Base-by-base conservation (phyloP, 1,284 basidiomycete genomes). In the Puccinia brachypodii region DNA sequence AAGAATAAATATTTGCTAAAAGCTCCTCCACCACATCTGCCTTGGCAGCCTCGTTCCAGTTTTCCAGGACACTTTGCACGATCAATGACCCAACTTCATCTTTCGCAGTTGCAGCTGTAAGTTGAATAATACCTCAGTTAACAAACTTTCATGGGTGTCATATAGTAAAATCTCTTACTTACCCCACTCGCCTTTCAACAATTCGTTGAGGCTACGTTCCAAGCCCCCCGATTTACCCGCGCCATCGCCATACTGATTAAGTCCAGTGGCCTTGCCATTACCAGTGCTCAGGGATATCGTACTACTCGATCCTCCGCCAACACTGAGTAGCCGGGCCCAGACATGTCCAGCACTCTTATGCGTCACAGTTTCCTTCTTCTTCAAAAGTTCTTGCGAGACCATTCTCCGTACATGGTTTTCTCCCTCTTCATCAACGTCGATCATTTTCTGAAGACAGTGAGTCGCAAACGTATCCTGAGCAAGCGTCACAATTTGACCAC, bases 261-360 rank as follows among this genome's bases (percentile, higher is more conserved):
- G 53, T 28, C 79, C 79, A 9, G 44, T 62, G 33, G 56, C 56
- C 62, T 82, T 82, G 3, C 75, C 74, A 25, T 58, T 56, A 31
- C 62, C 64, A 14, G 62, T 69, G 31, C 68, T 81, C 31, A 81
- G 38, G 33, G 75, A 76, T 47, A 76, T 64, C 25, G 75, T 76
- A 25, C 71, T 68, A 22, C 79, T 81, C 16, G 79, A 81, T 31
- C 69, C 60, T 0, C 79, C 79, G 19, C 80, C 80, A 60, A 76
- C 66, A 60, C 80, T 82, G 2, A 82, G 58, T 3, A 82, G 62
- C 58, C 80, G 42, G 16, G 80, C 80, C 80, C 80, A 82, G 7
- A 82, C 80, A 71, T 82, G 80, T 13, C 80, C 80, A 58, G 80
- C 80, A 60, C 80, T 82, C 73, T 82, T 82, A 56, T 82, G 80